Evolutionary conservation across 257 asterid genomes (phyloP), one percentile per base, ranked within the genome.

Genomic region (Eucommia ulmoides): DNA sequence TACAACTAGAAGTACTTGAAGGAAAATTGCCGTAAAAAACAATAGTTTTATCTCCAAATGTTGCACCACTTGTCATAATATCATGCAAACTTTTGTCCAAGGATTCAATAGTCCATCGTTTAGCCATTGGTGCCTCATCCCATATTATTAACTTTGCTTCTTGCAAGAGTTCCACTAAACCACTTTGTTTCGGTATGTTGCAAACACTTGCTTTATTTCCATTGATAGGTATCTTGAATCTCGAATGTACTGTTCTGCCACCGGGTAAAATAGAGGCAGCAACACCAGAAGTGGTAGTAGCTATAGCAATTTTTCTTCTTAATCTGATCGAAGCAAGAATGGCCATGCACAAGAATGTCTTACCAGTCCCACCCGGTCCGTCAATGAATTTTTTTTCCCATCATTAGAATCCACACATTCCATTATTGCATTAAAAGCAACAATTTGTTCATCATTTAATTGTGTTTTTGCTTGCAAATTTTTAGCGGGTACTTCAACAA

Each of bases 161-260:
- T n/a, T n/a, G n/a, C n/a, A n/a, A n/a, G n/a, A n/a, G n/a, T n/a
- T n/a, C n/a, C n/a, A n/a, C n/a, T n/a, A n/a, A n/a, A n/a, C n/a
- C n/a, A n/a, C n/a, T n/a, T n/a, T n/a, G n/a, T n/a, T n/a, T n/a
- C n/a, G n/a, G n/a, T n/a, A n/a, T n/a, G n/a, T n/a, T n/a, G n/a
- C n/a, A n/a, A n/a, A n/a, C n/a, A n/a, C n/a, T n/a, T n/a, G n/a
- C n/a, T n/a, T n/a, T n/a, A n/a, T n/a, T n/a, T n/a, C n/a, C n/a
- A n/a, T n/a, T n/a, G n/a, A n/a, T 41, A 1, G 62, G 59, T 0
- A 65, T 53, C 22, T 55, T 66, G 7, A 66, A 60, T 1, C 55
- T 18, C 0, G 66, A 60, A 22, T 60, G 54, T 0, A 55, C 21
- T 1, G 59, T 56, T 8, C 60, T 0, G 61, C n/a, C n/a, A n/a